Evolutionary conservation across 148 eudicot genomes (phyloP), one percentile per base, ranked within the genome.

Genomic region (Diospyros lotus): DNA sequence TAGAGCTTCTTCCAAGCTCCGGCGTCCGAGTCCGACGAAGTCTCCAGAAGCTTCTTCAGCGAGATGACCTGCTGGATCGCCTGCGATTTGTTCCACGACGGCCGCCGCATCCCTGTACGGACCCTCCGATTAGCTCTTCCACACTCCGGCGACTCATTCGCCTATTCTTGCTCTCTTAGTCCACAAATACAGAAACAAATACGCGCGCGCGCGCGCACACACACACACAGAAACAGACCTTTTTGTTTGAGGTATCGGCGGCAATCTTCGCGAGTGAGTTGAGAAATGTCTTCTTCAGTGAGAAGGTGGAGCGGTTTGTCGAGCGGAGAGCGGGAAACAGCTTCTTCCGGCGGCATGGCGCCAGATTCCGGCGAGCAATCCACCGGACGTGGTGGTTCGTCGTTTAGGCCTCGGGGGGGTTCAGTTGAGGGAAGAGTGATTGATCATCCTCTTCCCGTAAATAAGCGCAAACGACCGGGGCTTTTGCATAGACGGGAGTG

Each of bases 51-150:
- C 52, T 87, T 81, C 84, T 94, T 94, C 18, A 94, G 90, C 17
- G 89, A 89, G 59, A 94, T 90, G 3, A 94, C 98, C 69, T 94
- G 97, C 76, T 94, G 98, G 78, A 92, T 94, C 88, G 97, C 98
- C 86, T 94, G 97, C 14, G 96, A 94, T 86, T 94, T 94, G 88
- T 94, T 94, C 97, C 98, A 94, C 46, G 97, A 94, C 65, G 98
- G 98, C 53, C 96, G 76, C 58, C 98, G 80, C 98, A 94, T 94
- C 38, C 98, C 97, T 92, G 76, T 59, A 76, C 66, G 71, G 56
- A 65, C 67, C 14, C 50, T 56, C 63, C 39, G 59, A 55, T 55
- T 70, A 62, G 66, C 66, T 14, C 41, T 17, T 38, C 41, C 39
- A n/a, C 70, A 14, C 77, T 68, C 56, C 74, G 59, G 73, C 42